phyloP scores from a whole-genome alignment of 1,284 basidiomycete genomes.

The Nidula niveotomentosa region DNA sequence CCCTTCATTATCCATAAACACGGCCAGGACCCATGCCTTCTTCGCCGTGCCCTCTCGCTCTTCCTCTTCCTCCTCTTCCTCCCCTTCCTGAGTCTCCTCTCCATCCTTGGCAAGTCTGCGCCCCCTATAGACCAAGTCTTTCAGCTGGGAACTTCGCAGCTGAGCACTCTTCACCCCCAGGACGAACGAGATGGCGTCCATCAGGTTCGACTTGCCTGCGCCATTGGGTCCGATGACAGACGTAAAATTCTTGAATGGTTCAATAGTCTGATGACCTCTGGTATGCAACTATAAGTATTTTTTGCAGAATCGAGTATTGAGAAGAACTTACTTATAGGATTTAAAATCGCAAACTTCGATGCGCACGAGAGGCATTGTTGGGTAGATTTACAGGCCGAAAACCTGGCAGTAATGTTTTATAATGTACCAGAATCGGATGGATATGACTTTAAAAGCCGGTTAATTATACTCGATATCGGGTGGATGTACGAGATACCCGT shows the following conservation, averaged over 20 bases:
- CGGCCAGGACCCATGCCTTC: conserved; percentile 94
- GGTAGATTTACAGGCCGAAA: background rate
- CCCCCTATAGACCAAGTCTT: conserved; percentile 94
- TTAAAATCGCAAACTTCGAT: conserved; percentile 95
- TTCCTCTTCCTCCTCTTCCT: conserved; percentile 55
- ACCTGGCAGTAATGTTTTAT: too few relatives aligned
- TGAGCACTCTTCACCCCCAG: conserved; percentile 95
- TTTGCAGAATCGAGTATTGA: background rate
- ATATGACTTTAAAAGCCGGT: too few relatives aligned
- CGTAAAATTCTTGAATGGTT: conserved; percentile 92
- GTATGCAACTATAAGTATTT: conserved; percentile 5
- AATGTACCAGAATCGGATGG: too few relatives aligned
- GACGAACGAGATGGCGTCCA: conserved; percentile 99
- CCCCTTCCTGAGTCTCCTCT: conserved; percentile 39
- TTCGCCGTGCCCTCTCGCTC: conserved; percentile 82
- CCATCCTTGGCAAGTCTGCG: conserved; percentile 64
- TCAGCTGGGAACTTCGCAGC: conserved; percentile 90
- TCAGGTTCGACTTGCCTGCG: conserved; percentile 97
- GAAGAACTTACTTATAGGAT: conserved; percentile 66
- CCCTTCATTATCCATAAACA: conserved; percentile 76
- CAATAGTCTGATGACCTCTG: conserved; percentile 84
- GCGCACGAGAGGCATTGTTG: conserved; percentile 67
- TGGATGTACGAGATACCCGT: too few relatives aligned
- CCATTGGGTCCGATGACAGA: conserved; percentile 99
- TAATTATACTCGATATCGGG: too few relatives aligned